Conservation (phyloP, 208 protist species). For the Trypanosomatidae sp. region DNA sequence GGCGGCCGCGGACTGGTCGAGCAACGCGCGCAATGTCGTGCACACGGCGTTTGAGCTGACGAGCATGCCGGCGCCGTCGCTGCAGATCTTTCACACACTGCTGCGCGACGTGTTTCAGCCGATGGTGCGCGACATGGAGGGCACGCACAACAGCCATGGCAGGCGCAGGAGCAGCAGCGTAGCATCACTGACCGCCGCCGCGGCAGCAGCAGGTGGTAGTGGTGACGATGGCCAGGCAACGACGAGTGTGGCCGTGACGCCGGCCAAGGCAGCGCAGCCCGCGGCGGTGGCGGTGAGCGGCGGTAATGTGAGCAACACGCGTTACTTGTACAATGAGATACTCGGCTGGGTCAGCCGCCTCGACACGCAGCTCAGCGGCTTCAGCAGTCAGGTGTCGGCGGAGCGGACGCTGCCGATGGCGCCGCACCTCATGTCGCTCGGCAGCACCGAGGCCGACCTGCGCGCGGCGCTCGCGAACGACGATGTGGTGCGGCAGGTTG, state of each 20-base stretch:
- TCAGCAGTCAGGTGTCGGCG: slow-evolving; percentile 80
- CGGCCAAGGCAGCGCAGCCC: background rate
- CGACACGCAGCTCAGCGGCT: slow-evolving; percentile 78
- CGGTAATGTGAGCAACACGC: slow-evolving; percentile 4
- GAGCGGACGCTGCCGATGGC: slow-evolving; percentile 85
- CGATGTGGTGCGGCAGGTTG: slow-evolving; percentile 79
- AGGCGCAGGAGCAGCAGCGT: slow-evolving; percentile 4
- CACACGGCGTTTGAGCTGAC: slow-evolving; percentile 71
- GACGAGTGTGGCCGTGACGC: background rate
- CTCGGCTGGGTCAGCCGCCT: slow-evolving; percentile 73
- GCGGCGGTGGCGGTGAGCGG: background rate
- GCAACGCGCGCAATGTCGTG: slow-evolving; percentile 32
- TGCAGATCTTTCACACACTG: slow-evolving; percentile 63
- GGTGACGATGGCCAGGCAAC: background rate
- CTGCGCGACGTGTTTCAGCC: slow-evolving; percentile 71
- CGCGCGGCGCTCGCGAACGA: slow-evolving; percentile 70
- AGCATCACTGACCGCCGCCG: background rate
- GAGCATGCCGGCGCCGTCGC: slow-evolving; percentile 64
- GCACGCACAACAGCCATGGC: slow-evolving; percentile 14
- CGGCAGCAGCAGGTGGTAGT: background rate
- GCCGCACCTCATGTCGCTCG: slow-evolving; percentile 54
- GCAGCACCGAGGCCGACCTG: slow-evolving; percentile 58
- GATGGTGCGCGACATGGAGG: slow-evolving; percentile 58
- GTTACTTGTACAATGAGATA: slow-evolving; percentile 76
- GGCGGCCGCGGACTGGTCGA: slow-evolving; percentile 40